Percentiles rank a stretch among this genome's conserved stretches.
Evolutionary conservation across 306 rosid genomes (phyloP).

Genomic region (Vigna radiata): DNA sequence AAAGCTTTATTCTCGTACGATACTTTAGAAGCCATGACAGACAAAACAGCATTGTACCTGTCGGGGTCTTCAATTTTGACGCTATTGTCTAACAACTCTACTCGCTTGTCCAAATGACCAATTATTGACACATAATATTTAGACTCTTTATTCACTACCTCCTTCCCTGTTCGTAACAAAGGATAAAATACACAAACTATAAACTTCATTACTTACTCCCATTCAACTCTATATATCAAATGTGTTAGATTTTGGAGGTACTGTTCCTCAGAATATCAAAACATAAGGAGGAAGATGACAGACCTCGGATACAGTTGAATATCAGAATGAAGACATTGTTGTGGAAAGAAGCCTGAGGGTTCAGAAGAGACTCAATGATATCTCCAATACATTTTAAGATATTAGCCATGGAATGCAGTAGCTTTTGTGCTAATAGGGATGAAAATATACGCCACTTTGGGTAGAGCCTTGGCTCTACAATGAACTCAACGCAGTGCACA

Average conservation of each 20-base stretch:
- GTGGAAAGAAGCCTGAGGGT: conserved; percentile 35
- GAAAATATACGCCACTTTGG: conserved; percentile 47
- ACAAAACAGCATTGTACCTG: conserved; percentile 50
- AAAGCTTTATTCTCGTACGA: conserved; percentile 57
- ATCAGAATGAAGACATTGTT: conserved; percentile 40
- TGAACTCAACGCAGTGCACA: conserved; percentile 23
- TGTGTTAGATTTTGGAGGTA: too few species aligned
- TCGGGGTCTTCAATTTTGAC: conserved; percentile 44
- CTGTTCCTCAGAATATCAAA: too few species aligned
- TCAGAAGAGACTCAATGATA: conserved; percentile 39
- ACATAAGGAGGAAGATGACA: neutral
- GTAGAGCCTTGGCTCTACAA: conserved; percentile 38
- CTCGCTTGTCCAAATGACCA: conserved; percentile 52
- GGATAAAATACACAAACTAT: neutral
- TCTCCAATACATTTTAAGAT: conserved; percentile 46
- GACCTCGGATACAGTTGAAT: conserved; percentile 50
- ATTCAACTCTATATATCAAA: neutral
- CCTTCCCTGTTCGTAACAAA: conserved; percentile 41
- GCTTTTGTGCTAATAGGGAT: conserved; percentile 51
- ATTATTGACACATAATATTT: conserved; percentile 43
- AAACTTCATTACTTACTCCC: neutral
- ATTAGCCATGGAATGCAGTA: conserved; percentile 35
- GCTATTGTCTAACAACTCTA: conserved; percentile 45
- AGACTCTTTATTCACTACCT: conserved; percentile 46
- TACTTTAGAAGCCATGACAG: conserved; percentile 64